Percentiles rank a stretch among this genome's conserved stretches.
phyloP scores from a whole-genome alignment of 495 filamentous ascomycete species.

The Daldinia concentrica region DNA sequence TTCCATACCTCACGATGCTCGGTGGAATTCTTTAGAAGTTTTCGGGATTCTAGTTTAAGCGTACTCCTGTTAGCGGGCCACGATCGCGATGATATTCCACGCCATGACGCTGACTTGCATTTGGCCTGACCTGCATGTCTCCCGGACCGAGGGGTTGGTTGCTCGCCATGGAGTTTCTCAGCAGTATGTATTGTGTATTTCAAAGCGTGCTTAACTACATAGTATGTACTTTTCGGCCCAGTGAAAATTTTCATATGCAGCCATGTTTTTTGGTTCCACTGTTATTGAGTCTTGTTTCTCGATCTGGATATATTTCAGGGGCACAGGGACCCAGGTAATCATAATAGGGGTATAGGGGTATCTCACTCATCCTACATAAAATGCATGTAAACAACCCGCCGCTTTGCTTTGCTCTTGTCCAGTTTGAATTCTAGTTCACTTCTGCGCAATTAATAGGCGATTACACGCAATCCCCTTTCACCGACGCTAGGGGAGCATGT shows the following conservation, averaged over 20 bases:
- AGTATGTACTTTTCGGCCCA: background rate
- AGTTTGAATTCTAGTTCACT: background rate
- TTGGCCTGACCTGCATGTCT: conserved; percentile 20
- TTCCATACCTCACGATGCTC: background rate
- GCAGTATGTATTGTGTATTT: background rate
- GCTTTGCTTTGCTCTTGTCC: background rate
- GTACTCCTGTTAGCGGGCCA: background rate
- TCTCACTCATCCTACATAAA: background rate
- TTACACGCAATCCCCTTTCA: conserved; percentile 4
- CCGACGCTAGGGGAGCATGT: conserved; percentile 10
- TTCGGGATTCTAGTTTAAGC: background rate
- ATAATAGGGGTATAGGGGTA: conserved; percentile 3
- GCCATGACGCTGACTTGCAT: conserved; percentile 25
- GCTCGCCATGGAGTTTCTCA: background rate
- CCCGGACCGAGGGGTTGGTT: conserved; percentile 20
- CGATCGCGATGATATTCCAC: conserved; percentile 14
- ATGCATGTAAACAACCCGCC: background rate
- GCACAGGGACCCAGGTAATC: background rate
- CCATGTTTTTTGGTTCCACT: background rate
- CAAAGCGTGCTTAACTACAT: background rate
- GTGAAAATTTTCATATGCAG: conserved; percentile 3
- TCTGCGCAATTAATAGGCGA: conserved; percentile 13
- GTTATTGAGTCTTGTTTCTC: background rate
- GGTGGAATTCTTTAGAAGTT: background rate
- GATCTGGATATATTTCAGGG: background rate